A percentile compares a stretch with the other conserved stretches of the same genome.
phyloP scores from a whole-genome alignment of 148 eudicot genomes.

The Vaccinium corymbosum region DNA sequence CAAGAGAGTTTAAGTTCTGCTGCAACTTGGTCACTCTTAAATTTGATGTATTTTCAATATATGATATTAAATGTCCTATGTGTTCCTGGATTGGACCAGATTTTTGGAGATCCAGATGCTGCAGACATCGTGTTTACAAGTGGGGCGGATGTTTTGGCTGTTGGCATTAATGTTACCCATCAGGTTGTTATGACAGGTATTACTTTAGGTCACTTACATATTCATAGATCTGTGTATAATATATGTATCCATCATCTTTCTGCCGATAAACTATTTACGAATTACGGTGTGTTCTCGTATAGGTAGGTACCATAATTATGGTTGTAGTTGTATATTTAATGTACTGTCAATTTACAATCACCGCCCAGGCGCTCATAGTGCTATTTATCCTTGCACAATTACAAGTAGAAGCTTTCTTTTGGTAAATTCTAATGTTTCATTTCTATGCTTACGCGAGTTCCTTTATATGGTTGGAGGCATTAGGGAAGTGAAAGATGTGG shows the following conservation, averaged over 20 bases:
- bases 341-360: neutral
- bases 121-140: conserved; percentile 91
- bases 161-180: conserved; percentile 90
- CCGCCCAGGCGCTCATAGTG: neutral
- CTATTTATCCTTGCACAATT: neutral
- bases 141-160: conserved; percentile 83
- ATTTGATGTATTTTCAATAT: neutral
- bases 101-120: conserved; percentile 96
- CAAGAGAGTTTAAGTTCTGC: neutral
- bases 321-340: neutral
- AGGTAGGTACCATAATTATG: conserved; percentile 1
- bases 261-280: neutral
- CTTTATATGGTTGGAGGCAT: neutral
- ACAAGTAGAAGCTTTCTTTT: neutral
- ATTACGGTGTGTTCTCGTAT: neutral
- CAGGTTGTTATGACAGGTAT: conserved; percentile 83
- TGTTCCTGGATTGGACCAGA: conserved; percentile 37
- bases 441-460: neutral
- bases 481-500: neutral
- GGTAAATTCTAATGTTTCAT: neutral
- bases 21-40: neutral
- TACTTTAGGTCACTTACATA: neutral
- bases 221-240: neutral
- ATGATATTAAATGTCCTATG: conserved; percentile 9
- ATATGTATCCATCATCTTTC: neutral